These are phyloP conservation scores for Stemphylium beticola DNA, from an alignment of 2,329 filamentous ascomycete species.

Conservation along the genomic window DNA sequence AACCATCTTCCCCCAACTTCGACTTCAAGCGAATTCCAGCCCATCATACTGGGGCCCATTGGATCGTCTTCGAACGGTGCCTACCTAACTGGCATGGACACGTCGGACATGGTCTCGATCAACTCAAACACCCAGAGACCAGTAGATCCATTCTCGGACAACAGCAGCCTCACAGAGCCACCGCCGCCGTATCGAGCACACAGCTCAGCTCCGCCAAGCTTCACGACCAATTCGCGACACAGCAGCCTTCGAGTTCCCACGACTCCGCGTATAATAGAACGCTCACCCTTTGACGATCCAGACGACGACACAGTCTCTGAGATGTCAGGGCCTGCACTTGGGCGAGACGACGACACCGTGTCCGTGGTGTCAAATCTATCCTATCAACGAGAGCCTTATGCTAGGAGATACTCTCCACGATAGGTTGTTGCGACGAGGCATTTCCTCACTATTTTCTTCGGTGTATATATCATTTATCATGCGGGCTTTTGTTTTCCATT, in stretches of 20 bases:
- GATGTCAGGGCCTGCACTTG: conserved; percentile 28
- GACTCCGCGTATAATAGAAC: conserved; percentile 26
- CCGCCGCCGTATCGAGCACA: conserved; percentile 47
- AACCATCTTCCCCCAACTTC: conserved; percentile 26
- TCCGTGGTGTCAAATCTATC: conserved; percentile 43
- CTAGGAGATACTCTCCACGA: neutral
- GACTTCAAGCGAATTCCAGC: conserved; percentile 24
- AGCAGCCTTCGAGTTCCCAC: conserved; percentile 37
- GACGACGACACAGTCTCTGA: conserved; percentile 39
- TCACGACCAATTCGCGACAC: conserved; percentile 39
- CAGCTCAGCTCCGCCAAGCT: conserved; percentile 37
- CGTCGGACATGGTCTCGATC: conserved; percentile 45
- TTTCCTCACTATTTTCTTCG: neutral
- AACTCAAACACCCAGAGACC: conserved; percentile 29
- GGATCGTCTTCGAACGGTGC: conserved; percentile 37
- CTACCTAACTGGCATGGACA: conserved; percentile 49
- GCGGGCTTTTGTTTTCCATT: too few species aligned
- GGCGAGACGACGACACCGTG: conserved; percentile 28
- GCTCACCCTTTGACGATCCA: conserved; percentile 46
- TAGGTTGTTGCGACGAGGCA: neutral
- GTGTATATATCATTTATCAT: conserved; percentile 18
- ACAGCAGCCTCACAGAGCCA: conserved; percentile 37
- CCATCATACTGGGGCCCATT: conserved; percentile 46
- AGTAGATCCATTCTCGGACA: conserved; percentile 42
- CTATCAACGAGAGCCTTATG: conserved; percentile 28